These are phyloP conservation scores for Colletotrichum spinosum DNA, from an alignment of 2,329 filamentous ascomycete genomes.

Conservation along the genomic window DNA sequence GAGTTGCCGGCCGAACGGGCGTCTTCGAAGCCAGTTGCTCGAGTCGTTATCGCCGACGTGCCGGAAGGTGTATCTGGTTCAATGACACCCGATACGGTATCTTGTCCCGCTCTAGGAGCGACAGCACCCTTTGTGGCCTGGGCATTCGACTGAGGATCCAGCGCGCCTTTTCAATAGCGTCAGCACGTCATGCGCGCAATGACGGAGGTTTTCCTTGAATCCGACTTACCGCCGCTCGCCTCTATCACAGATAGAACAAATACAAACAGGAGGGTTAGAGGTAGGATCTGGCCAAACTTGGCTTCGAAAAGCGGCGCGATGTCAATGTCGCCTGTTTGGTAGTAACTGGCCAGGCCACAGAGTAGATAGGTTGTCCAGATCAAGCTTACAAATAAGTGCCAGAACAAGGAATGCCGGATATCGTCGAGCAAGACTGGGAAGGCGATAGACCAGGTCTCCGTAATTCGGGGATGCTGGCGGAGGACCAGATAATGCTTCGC, in stretches of 20 bases:
- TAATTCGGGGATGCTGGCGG: not conserved
- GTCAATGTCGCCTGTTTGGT: not conserved
- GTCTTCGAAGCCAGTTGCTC: too few species aligned
- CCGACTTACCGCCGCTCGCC: not conserved
- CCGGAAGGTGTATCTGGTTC: not conserved
- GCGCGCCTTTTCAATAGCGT: too few species aligned
- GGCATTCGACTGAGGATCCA: too few species aligned
- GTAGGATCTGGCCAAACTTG: not conserved
- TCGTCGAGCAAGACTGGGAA: not conserved
- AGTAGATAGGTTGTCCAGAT: not conserved
- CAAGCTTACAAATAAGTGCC: not conserved
- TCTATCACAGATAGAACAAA: not conserved
- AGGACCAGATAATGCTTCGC: not conserved
- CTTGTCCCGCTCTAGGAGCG: too few species aligned
- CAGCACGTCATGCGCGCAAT: too few species aligned
- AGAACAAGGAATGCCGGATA: not conserved
- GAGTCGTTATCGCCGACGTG: too few species aligned
- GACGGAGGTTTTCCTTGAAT: not conserved
- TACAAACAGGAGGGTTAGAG: not conserved
- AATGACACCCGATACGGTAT: too few species aligned
- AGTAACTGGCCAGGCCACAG: fast-evolving
- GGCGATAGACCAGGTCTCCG: not conserved
- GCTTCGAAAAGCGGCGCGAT: not conserved
- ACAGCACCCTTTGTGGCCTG: too few species aligned
- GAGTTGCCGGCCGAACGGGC: too few species aligned